Conservation (phyloP, 768 basidiomycete genomes). For the Cystofilobasidium capitatum region DNA sequence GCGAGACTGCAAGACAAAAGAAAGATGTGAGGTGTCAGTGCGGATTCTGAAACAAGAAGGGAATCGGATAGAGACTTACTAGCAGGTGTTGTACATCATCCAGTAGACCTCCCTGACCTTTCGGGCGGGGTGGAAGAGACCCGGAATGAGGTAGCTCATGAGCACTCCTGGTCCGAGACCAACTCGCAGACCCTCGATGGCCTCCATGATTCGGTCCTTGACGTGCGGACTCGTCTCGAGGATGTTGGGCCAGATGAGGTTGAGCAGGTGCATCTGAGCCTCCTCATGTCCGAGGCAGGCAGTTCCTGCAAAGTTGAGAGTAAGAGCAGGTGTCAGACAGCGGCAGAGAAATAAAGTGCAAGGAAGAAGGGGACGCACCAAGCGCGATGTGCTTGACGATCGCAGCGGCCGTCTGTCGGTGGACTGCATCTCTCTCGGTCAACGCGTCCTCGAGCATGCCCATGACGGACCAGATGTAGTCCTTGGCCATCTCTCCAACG, state of each 20-base stretch:
- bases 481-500: conserved; percentile 88
- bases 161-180: conserved; percentile 88
- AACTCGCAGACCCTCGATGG: conserved; percentile 93
- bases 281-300: conserved; percentile 97
- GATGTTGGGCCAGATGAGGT: conserved; percentile 97
- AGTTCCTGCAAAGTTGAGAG: conserved; percentile 43
- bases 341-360: not conserved
- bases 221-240: conserved; percentile 98
- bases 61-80: conserved; percentile 48
- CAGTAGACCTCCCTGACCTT: conserved; percentile 98
- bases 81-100: conserved; percentile 57
- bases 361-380: conserved; percentile 43
- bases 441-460: conserved; percentile 97
- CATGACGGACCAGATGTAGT: conserved; percentile 93
- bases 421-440: conserved; percentile 95
- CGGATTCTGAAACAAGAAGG: not conserved
- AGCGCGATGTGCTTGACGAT: conserved; percentile 97
- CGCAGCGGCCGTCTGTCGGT: conserved; percentile 93
- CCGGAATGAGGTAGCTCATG: conserved; percentile 84
- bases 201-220: conserved; percentile 96
- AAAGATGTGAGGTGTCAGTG: not conserved
- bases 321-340: not conserved
- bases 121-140: conserved; percentile 91
- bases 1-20: conserved; percentile 10
- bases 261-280: conserved; percentile 94